Evolutionary conservation across 2,329 filamentous ascomycete genomes (phyloP), one percentile per base, ranked within the genome.

Genomic region (Pseudogymnoascus sp.): DNA sequence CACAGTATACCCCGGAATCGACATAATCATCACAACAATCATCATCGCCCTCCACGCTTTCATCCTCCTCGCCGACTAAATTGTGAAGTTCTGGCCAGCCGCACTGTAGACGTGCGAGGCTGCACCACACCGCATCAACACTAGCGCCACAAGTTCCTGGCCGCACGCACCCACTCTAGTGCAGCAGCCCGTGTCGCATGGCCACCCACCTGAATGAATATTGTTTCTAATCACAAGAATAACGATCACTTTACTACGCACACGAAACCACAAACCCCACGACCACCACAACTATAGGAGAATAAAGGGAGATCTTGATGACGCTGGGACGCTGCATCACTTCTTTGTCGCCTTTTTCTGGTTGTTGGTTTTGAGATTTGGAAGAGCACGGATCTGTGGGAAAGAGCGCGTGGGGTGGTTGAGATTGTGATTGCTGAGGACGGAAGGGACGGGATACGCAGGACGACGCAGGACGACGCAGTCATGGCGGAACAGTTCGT

Each of bases 401-500:
- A 23, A 14, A 14, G 37, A 18, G n/a, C 5, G 7, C 37, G 37
- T 18, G 37, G 37, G n/a, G 35, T 38, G n/a, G 35, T 38, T 38
- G 33, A 37, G 12, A 12, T 37, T 37, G 33, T 37, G 33, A n/a
- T n/a, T 14, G 12, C 14, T 37, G 35, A 37, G 35, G 14, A 38
- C 37, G 37, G 37, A 40, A 16, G 37, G n/a, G 37, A 10, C n/a
- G 37, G 37, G n/a, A 40, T 16, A 16, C 8, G 4, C 28, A 3
- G 37, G n/a, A 40, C 7, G 37, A 14, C 5, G 7, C 28, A 31
- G n/a, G n/a, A n/a, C n/a, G n/a, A n/a, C n/a, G 37, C 38, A 25
- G 14, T 10, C 38, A 74, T 73, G 71, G 69, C 70, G 64, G 69
- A 69, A 63, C 68, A 70, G 62, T 73, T 74, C 62, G 73, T 74